phyloP scores from a whole-genome alignment of 2,329 filamentous ascomycete genomes.

The Cordyceps farinosa region DNA sequence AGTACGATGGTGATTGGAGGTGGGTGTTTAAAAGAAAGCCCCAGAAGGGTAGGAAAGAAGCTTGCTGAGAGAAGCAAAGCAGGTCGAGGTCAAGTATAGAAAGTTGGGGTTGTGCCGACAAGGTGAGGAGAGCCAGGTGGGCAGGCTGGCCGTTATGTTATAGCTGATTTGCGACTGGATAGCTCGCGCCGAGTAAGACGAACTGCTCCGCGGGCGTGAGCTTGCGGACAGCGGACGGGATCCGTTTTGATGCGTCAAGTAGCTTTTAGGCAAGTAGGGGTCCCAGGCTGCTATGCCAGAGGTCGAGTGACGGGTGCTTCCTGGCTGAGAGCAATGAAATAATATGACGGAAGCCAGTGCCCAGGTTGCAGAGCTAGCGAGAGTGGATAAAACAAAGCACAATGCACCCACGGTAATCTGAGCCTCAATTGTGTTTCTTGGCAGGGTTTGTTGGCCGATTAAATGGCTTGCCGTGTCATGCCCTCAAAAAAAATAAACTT shows the following conservation, averaged over 20 bases:
- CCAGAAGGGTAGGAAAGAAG: not conserved
- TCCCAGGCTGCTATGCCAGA: not conserved
- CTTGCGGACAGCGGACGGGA: not conserved
- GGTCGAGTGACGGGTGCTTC: not conserved
- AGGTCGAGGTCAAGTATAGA: not conserved
- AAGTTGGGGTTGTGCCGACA: not conserved
- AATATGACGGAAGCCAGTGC: not conserved
- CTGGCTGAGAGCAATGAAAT: not conserved
- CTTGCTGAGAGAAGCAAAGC: not conserved
- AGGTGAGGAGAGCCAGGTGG: not conserved
- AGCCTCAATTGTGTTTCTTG: not conserved
- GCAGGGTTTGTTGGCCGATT: not conserved
- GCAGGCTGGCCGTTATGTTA: not conserved
- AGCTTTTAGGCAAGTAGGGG: not conserved
- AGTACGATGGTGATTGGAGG: not conserved
- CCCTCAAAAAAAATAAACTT: not conserved
- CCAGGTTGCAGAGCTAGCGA: not conserved
- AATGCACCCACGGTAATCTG: not conserved
- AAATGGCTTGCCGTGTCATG: not conserved
- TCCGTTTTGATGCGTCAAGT: conserved; percentile 7
- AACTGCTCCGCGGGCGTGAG: not conserved
- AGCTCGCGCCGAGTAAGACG: not conserved
- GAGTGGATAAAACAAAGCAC: not conserved
- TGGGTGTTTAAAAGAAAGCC: not conserved
- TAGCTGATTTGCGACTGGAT: not conserved